Evolutionary conservation across 1,139 yeast species (phyloP).

Genomic region (Magnusiomyces clavatus): DNA sequence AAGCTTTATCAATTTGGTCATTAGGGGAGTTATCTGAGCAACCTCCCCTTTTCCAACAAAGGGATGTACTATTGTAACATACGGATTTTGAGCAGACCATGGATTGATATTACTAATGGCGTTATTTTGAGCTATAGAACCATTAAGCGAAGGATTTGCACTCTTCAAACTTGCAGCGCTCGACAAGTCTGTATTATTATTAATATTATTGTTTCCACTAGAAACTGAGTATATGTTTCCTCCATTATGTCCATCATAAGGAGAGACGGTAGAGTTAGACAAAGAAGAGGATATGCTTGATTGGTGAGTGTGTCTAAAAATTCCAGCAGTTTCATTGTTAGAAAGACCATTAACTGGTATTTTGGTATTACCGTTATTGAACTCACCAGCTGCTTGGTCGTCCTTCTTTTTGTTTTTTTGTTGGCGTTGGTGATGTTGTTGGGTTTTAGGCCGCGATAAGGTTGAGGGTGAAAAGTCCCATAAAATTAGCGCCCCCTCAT

Average conservation of each 20-base stretch:
- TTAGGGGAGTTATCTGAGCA: constrained; percentile 12
- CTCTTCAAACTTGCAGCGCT: too few species aligned
- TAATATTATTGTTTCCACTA: too few species aligned
- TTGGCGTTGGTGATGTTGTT: not conserved
- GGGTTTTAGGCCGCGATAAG: constrained; percentile 22
- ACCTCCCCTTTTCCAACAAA: constrained; percentile 8
- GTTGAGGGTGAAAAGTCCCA: constrained; percentile 72
- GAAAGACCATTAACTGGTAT: not conserved
- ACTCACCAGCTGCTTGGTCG: too few species aligned
- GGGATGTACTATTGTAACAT: constrained; percentile 8
- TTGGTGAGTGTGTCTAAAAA: not conserved
- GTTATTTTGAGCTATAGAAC: not conserved
- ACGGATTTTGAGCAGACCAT: not conserved
- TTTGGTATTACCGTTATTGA: not conserved
- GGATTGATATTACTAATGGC: not conserved
- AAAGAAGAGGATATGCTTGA: too few species aligned
- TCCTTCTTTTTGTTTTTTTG: not conserved
- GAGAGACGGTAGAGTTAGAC: too few species aligned
- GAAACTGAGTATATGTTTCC: too few species aligned
- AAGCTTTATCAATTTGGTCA: too few species aligned
- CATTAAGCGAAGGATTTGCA: too few species aligned
- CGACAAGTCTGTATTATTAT: too few species aligned
- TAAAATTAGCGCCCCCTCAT: constrained; percentile 56
- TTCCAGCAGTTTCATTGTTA: not conserved
- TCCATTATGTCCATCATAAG: too few species aligned